phyloP scores from a whole-genome alignment of 257 asterid genomes.

The Primulina tabacum region DNA sequence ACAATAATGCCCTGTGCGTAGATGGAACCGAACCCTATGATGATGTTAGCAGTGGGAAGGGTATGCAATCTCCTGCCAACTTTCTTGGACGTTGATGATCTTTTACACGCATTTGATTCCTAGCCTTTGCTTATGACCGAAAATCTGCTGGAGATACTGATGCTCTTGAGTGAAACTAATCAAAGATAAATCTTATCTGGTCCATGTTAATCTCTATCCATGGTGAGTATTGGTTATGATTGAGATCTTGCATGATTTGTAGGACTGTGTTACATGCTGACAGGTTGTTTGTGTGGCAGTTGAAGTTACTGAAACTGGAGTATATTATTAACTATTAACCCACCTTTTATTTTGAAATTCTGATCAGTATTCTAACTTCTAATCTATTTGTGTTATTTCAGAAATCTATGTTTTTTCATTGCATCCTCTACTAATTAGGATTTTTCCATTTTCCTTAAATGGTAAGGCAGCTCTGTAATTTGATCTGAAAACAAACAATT shows the following conservation, averaged over 20 bases:
- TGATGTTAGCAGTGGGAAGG: slow-evolving; percentile 67
- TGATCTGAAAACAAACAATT: too few species aligned
- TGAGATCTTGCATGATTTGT: slow-evolving; percentile 36
- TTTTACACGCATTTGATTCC: slow-evolving; percentile 9
- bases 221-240: slow-evolving; percentile 6
- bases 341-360: slow-evolving; percentile 25
- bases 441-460: too few species aligned
- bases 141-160: background rate
- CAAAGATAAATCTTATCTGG: slow-evolving; percentile 30
- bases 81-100: slow-evolving; percentile 64
- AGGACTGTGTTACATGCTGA: slow-evolving; percentile 28
- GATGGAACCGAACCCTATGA: slow-evolving; percentile 64
- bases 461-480: too few species aligned
- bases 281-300: background rate
- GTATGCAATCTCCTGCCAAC: slow-evolving; percentile 60
- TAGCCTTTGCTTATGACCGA: slow-evolving; percentile 5
- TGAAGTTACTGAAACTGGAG: slow-evolving; percentile 27
- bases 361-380: slow-evolving; percentile 22
- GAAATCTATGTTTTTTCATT: background rate
- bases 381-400: slow-evolving; percentile 27
- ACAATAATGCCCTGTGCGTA: slow-evolving; percentile 51
- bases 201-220: slow-evolving; percentile 47
- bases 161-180: background rate
- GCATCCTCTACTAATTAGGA: too few species aligned
- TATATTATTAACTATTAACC: background rate